Base-by-base conservation (phyloP, 345 rosid species). In the Jatropha curcas region DNA sequence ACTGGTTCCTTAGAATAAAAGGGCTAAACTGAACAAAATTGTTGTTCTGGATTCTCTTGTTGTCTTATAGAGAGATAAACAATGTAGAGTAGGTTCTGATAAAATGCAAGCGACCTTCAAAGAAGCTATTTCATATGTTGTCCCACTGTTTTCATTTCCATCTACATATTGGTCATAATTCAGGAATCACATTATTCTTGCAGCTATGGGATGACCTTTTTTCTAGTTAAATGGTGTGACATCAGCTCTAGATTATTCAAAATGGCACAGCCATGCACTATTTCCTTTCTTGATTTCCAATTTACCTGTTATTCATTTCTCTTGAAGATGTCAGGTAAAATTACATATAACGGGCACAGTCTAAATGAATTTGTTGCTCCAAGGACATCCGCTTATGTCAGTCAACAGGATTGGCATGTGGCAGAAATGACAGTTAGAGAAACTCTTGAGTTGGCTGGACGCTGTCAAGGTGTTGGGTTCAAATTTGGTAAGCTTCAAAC, bases 391-490 rank as follows among this genome's bases (percentile, higher is more conserved):
- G 97, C 91, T 41, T 95, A 95, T 80, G 92, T 95, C 62, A 92
- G 98, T 83, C 99, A 95, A 82, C 96, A 90, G 65, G 99, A 94
- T 76, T 81, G 89, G 90, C 93, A 92, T 83, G 90, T 85, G 73
- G 88, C 98, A n/a, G 99, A 95, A 88, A 90, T 95, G 96, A 92
- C 97, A 35, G 97, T 95, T 51, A 72, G 92, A 59, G 96, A 95
- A 72, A 90, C 92, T 69, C 86, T 92, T 4, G 97, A 95, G 78
- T 88, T 95, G 79, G 91, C 97, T 33, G 98, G 97, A 71, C 77
- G 88, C 74, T 95, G 98, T 79, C 99, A 95, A 83, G 99, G 98
- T 71, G 97, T 92, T 78, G 98, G 99, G 30, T 90, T 76, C 84
- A 92, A 92, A 87, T 86, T 84, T 72, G 99, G 99, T 95, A 81